These are phyloP conservation scores for Perkinsus marinus DNA, from an alignment of 169 alveolate genomes.

Conservation along the genomic window DNA sequence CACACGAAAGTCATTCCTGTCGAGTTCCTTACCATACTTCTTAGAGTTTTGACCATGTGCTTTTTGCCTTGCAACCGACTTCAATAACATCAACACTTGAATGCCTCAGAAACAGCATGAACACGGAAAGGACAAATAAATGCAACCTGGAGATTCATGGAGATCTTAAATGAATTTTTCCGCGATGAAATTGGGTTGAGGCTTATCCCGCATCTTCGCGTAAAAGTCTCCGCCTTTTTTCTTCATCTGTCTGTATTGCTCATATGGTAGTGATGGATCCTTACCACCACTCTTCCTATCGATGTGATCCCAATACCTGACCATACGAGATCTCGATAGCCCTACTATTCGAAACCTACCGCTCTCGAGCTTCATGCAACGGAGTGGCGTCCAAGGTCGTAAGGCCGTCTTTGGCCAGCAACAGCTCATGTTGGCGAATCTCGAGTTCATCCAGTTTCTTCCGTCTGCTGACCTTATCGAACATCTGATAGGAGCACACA, in stretches of 20 bases:
- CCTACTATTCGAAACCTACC: not conserved
- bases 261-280: slow-evolving; percentile 23
- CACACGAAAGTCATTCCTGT: too few relatives aligned
- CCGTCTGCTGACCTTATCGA: slow-evolving; percentile 17
- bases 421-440: not conserved
- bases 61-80: too few relatives aligned
- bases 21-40: too few relatives aligned
- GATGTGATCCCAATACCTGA: not conserved
- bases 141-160: too few relatives aligned
- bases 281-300: not conserved
- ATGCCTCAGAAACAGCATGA: too few relatives aligned
- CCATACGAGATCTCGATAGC: not conserved
- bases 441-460: slow-evolving; percentile 12
- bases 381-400: not conserved
- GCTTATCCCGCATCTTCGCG: slow-evolving; percentile 17
- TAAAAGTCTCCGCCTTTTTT: slow-evolving; percentile 25
- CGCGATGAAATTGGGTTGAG: slow-evolving; percentile 6
- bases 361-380: not conserved
- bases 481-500: slow-evolving; percentile 12
- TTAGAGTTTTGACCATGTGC: too few relatives aligned
- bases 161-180: not conserved
- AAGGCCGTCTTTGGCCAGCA: not conserved
- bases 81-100: too few relatives aligned
- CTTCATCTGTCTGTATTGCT: slow-evolving; percentile 20
- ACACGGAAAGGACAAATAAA: too few relatives aligned